phyloP scores from a whole-genome alignment of 2,329 filamentous ascomycete species.

The Cladosporium sp. region DNA sequence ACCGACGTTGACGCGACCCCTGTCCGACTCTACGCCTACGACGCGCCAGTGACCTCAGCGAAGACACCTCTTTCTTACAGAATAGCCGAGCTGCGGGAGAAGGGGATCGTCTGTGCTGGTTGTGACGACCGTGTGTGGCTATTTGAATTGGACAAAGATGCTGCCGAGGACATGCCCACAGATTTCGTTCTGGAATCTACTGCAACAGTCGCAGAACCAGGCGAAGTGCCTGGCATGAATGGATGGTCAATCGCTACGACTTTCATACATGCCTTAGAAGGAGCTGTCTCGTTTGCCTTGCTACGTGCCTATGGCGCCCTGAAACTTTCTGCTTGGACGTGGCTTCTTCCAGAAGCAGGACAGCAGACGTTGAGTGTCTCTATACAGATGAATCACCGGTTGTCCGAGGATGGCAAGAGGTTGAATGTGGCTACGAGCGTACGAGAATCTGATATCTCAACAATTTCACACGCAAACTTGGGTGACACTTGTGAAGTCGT shows the following conservation, averaged over 20 bases:
- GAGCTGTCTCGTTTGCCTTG: constrained; percentile 13
- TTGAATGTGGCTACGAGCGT: constrained; percentile 12
- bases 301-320: neutral
- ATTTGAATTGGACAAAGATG: neutral
- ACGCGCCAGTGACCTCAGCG: neutral
- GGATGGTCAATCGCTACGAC: constrained; percentile 2
- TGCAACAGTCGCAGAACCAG: constrained; percentile 2
- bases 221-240: neutral
- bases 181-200: neutral
- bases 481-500: neutral
- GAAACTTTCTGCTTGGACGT: constrained; percentile 12
- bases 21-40: neutral
- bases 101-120: constrained; percentile 19
- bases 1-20: neutral
- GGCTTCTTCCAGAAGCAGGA: constrained; percentile 9
- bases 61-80: neutral
- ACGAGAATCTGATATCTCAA: constrained; percentile 11
- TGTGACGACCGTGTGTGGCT: neutral
- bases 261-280: constrained; percentile 20
- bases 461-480: neutral
- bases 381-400: constrained; percentile 9
- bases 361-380: neutral
- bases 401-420: constrained; percentile 10
- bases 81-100: constrained; percentile 15
- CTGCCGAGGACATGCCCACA: neutral